These are phyloP conservation scores for Saccharomyces pastorianus DNA, from an alignment of 1,139 yeast genomes.

Conservation along the genomic window DNA sequence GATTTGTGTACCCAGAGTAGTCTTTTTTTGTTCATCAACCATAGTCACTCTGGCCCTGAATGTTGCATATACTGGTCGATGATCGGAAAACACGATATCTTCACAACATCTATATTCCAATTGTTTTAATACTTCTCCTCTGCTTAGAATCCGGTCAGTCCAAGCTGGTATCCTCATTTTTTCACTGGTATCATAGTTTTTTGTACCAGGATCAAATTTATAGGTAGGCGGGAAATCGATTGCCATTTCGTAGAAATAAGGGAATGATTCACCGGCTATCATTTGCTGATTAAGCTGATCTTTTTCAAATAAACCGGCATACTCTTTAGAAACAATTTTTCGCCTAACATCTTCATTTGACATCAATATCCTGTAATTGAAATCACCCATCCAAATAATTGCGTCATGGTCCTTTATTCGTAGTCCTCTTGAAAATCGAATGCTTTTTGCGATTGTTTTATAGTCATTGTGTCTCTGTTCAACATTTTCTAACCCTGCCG, in stretches of 20 bases:
- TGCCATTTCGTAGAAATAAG: conserved; percentile 73
- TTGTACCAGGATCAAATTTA: conserved; percentile 85
- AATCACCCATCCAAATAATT: conserved; percentile 91
- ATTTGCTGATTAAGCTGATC: conserved; percentile 84
- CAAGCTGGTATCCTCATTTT: conserved; percentile 92
- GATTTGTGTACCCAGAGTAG: conserved; percentile 48
- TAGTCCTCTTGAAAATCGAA: conserved; percentile 64
- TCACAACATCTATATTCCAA: conserved; percentile 55
- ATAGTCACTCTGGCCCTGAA: conserved; percentile 62
- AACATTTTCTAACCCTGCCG: conserved; percentile 81
- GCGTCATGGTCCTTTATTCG: conserved; percentile 75
- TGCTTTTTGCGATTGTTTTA: conserved; percentile 67
- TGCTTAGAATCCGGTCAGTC: conserved; percentile 75
- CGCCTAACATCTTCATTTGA: conserved; percentile 69
- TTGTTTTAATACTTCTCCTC: conserved; percentile 56
- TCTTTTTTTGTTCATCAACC: conserved; percentile 57
- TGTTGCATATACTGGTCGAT: conserved; percentile 81
- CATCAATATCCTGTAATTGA: conserved; percentile 74
- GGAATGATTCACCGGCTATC: conserved; percentile 78
- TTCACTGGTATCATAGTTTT: conserved; percentile 78
- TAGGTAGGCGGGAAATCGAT: conserved; percentile 83
- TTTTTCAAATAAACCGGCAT: conserved; percentile 46
- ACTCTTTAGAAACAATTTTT: conserved; percentile 42
- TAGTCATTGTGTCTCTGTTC: conserved; percentile 87
- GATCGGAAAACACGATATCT: conserved; percentile 73